These are phyloP conservation scores for Cadophora malorum DNA, from an alignment of 2,329 filamentous ascomycete genomes.

Conservation along the genomic window DNA sequence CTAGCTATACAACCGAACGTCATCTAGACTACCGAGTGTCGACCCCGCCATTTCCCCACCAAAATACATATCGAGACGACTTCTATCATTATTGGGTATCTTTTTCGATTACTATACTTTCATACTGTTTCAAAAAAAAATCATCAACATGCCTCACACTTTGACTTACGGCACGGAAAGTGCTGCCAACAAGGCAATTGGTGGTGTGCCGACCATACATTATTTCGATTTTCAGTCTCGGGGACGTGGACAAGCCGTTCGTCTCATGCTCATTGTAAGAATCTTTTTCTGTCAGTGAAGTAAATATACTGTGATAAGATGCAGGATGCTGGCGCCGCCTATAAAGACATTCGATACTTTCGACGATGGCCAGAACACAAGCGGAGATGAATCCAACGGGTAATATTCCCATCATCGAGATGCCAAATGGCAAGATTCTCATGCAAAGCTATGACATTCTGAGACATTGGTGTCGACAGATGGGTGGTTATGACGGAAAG, in stretches of 20 bases:
- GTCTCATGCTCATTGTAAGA: slow-evolving; percentile 38
- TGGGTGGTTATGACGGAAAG: slow-evolving; percentile 43
- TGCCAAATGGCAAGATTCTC: slow-evolving; percentile 42
- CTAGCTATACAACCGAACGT: slow-evolving; percentile 1
- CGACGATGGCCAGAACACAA: slow-evolving; percentile 42
- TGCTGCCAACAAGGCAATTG: slow-evolving; percentile 43
- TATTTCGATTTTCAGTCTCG: slow-evolving; percentile 46
- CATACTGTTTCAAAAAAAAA: neutral
- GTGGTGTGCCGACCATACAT: slow-evolving; percentile 45
- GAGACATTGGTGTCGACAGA: slow-evolving; percentile 41
- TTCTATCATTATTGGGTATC: neutral
- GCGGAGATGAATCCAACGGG: slow-evolving; percentile 39
- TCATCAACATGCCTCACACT: slow-evolving; percentile 24
- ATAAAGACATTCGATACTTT: slow-evolving; percentile 44
- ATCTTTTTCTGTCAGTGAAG: neutral
- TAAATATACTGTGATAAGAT: neutral
- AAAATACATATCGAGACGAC: neutral
- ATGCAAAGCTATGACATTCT: slow-evolving; percentile 46
- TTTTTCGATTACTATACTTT: neutral
- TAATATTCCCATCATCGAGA: slow-evolving; percentile 42
- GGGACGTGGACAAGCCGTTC: slow-evolving; percentile 44
- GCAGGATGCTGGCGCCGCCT: slow-evolving; percentile 44
- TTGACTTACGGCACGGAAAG: slow-evolving; percentile 35
- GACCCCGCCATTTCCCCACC: slow-evolving; percentile 10
- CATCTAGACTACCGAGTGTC: neutral